Percentiles rank a stretch among this genome's conserved stretches.
Conservation (phyloP, 257 asterid genomes). For the Fraxinus cuspidata region DNA sequence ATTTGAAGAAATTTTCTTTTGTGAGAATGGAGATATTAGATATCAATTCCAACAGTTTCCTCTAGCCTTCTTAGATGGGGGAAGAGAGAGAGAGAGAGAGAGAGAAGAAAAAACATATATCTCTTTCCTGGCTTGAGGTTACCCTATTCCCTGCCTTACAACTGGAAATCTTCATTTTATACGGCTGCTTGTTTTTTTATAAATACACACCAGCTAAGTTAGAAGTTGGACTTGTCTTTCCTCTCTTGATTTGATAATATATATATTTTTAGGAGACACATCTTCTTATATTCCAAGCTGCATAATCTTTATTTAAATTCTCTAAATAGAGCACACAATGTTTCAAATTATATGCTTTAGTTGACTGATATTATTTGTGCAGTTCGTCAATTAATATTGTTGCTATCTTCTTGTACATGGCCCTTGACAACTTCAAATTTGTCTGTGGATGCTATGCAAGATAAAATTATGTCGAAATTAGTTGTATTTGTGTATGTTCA, state of each 20-base stretch:
- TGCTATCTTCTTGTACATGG: slow-evolving; percentile 17
- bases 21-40: slow-evolving; percentile 22
- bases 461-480: slow-evolving; percentile 12
- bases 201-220: neutral
- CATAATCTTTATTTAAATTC: slow-evolving; percentile 5
- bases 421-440: slow-evolving; percentile 12
- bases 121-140: neutral
- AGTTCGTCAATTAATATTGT: neutral
- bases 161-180: neutral
- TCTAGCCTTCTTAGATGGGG: neutral
- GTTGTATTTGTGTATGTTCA: slow-evolving; percentile 9
- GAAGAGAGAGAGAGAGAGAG: too few relatives aligned
- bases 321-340: neutral
- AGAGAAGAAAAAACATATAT: neutral
- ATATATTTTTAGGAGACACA: neutral
- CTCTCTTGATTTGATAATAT: neutral
- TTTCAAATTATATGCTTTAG: slow-evolving; percentile 2
- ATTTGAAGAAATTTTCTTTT: slow-evolving; percentile 14
- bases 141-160: neutral
- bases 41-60: neutral
- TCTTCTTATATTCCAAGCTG: neutral
- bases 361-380: slow-evolving; percentile 11
- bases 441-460: slow-evolving; percentile 9
- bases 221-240: neutral
- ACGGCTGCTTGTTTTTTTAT: neutral